Percentiles rank a stretch among this genome's conserved stretches.
These are phyloP conservation scores for Priceomyces medius DNA, from an alignment of 805 yeast genomes.

Conservation along the genomic window DNA sequence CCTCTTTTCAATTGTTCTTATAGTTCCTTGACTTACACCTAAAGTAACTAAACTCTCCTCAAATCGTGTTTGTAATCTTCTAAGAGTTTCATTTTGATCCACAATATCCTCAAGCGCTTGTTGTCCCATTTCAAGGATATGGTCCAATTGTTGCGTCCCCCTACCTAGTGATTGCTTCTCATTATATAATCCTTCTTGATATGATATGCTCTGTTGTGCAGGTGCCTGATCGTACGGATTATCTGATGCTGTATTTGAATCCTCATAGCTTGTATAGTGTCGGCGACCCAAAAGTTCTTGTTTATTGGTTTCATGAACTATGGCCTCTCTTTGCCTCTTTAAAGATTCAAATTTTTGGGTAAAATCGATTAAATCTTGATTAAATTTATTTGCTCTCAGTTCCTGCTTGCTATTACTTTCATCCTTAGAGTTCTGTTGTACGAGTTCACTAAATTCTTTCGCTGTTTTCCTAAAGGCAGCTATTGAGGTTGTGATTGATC, in stretches of 20 bases:
- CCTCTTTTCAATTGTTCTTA: constrained; percentile 72
- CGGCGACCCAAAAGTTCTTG: constrained; percentile 59
- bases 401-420: constrained; percentile 54
- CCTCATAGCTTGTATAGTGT: constrained; percentile 33
- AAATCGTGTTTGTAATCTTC: constrained; percentile 60
- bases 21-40: constrained; percentile 85
- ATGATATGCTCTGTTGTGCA: constrained; percentile 28
- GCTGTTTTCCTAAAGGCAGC: constrained; percentile 74
- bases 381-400: constrained; percentile 57
- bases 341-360: constrained; percentile 52
- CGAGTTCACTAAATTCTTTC: constrained; percentile 60
- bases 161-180: constrained; percentile 64
- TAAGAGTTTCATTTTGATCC: constrained; percentile 75
- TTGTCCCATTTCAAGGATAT: constrained; percentile 86
- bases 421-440: constrained; percentile 56
- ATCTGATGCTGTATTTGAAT: constrained; percentile 15
- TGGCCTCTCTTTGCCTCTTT: constrained; percentile 55
- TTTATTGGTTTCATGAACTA: constrained; percentile 44
- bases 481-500: constrained; percentile 75
- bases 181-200: constrained; percentile 64
- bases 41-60: constrained; percentile 71
- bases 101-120: constrained; percentile 81
- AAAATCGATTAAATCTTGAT: constrained; percentile 45
- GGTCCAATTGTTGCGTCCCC: constrained; percentile 82
- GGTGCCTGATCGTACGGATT: constrained; percentile 48